Conservation (phyloP, 192 early-diverging fungal genomes). For the Coemansia guatemalensis region DNA sequence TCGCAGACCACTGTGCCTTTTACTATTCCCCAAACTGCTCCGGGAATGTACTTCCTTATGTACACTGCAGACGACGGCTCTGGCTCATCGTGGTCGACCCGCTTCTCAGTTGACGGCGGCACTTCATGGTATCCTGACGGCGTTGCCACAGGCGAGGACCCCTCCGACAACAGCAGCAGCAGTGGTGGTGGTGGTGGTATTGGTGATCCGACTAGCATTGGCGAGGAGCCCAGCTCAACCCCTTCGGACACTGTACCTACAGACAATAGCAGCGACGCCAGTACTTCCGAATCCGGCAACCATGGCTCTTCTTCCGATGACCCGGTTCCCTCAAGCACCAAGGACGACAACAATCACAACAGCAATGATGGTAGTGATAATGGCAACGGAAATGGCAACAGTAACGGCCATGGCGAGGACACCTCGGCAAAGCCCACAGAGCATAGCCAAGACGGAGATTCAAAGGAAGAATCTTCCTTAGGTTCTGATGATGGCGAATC, state of each 20-base stretch:
- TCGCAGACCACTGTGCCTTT: slow-evolving; percentile 25
- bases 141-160: slow-evolving; percentile 49
- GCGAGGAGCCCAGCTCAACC: neutral
- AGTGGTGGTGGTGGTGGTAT: slow-evolving; percentile 18
- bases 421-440: neutral
- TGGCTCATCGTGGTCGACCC: slow-evolving; percentile 52
- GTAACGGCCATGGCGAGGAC: neutral
- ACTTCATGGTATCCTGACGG: slow-evolving; percentile 49
- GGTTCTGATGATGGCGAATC: neutral
- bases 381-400: neutral
- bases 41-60: slow-evolving; percentile 55
- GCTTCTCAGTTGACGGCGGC: slow-evolving; percentile 50
- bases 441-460: neutral
- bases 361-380: neutral
- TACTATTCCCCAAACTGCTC: slow-evolving; percentile 47
- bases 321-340: slow-evolving; percentile 2
- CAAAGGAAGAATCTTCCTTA: neutral
- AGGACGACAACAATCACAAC: slow-evolving; percentile 1
- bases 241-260: neutral
- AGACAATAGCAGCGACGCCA: neutral
- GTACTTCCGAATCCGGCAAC: neutral
- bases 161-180: slow-evolving; percentile 11
- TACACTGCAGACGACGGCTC: slow-evolving; percentile 41
- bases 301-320: neutral
- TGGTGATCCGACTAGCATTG: slow-evolving; percentile 13